phyloP scores from a whole-genome alignment of 2,329 filamentous ascomycete species.

The Aspergillus thermomutatus region DNA sequence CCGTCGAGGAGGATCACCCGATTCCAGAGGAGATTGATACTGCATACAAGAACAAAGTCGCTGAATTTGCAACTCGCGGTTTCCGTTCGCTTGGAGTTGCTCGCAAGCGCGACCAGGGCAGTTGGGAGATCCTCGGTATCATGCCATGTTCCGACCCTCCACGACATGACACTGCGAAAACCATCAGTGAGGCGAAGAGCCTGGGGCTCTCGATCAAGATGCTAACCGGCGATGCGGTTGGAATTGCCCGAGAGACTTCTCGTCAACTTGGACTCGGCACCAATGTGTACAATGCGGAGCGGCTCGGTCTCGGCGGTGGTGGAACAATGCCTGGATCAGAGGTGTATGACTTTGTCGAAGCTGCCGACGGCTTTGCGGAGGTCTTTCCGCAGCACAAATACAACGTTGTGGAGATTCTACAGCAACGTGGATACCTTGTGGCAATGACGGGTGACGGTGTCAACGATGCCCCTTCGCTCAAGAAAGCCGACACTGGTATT shows the following conservation, averaged over 20 bases:
- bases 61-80: constrained; percentile 86
- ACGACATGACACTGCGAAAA: constrained; percentile 84
- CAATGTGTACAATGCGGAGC: constrained; percentile 91
- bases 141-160: constrained; percentile 93
- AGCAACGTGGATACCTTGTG: constrained; percentile 89
- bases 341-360: constrained; percentile 93
- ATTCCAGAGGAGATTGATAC: constrained; percentile 73
- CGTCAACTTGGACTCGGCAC: constrained; percentile 87
- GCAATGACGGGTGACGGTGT: constrained; percentile 97
- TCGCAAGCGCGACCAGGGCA: constrained; percentile 75
- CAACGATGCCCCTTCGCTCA: constrained; percentile 87
- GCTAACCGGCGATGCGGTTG: constrained; percentile 91
- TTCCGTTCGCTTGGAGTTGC: constrained; percentile 93
- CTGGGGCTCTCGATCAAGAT: constrained; percentile 92
- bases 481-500: constrained; percentile 96
- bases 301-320: constrained; percentile 82
- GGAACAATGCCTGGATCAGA: constrained; percentile 92
- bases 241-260: constrained; percentile 87
- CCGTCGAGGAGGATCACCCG: constrained; percentile 78
- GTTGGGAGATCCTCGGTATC: constrained; percentile 90
- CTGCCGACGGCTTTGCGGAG: constrained; percentile 90
- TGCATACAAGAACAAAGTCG: constrained; percentile 89
- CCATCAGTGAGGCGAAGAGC: constrained; percentile 83
- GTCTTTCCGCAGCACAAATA: constrained; percentile 96
- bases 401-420: constrained; percentile 87